A percentile compares a stretch with the other conserved stretches of the same genome.
Conservation (phyloP, 2,329 filamentous ascomycete species). For the Cercospora nicotianae region DNA sequence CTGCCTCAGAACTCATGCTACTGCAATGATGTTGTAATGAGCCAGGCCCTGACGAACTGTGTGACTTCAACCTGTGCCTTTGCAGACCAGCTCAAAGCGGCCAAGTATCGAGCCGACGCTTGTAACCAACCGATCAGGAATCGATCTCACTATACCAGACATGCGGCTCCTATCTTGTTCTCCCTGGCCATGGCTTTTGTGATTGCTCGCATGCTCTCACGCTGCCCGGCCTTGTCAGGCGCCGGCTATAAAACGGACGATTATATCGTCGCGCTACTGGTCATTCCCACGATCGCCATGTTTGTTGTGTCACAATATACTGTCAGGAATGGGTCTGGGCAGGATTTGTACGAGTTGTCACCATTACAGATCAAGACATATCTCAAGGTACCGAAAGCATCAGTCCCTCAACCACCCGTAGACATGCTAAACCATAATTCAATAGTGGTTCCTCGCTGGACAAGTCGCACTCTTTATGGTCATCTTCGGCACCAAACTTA, state of each 20-base stretch:
- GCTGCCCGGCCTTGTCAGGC: not conserved
- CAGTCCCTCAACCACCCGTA: not conserved
- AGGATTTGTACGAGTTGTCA: constrained; percentile 6
- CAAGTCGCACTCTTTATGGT: constrained; percentile 12
- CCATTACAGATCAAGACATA: not conserved
- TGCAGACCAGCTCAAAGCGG: constrained; percentile 4
- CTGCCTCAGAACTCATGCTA: constrained; percentile 8
- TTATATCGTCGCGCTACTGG: not conserved
- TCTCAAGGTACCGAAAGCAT: constrained; percentile 4
- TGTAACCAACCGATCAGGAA: not conserved
- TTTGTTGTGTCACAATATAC: constrained; percentile 23
- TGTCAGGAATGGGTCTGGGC: constrained; percentile 10
- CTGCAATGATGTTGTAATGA: constrained; percentile 4
- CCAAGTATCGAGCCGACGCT: constrained; percentile 1
- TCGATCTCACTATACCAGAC: not conserved
- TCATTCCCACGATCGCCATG: constrained; percentile 15
- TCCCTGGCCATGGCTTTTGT: constrained; percentile 6
- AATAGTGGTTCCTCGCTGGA: constrained; percentile 11
- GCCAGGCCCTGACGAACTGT: not conserved
- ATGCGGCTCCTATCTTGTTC: constrained; percentile 4
- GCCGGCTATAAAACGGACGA: constrained; percentile 7
- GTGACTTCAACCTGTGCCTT: not conserved
- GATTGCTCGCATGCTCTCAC: constrained; percentile 6
- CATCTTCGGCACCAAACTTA: constrained; percentile 9
- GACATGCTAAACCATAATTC: not conserved